Base-by-base conservation (phyloP, 2,329 filamentous ascomycete species). In the Chrysoporthe puriensis region DNA sequence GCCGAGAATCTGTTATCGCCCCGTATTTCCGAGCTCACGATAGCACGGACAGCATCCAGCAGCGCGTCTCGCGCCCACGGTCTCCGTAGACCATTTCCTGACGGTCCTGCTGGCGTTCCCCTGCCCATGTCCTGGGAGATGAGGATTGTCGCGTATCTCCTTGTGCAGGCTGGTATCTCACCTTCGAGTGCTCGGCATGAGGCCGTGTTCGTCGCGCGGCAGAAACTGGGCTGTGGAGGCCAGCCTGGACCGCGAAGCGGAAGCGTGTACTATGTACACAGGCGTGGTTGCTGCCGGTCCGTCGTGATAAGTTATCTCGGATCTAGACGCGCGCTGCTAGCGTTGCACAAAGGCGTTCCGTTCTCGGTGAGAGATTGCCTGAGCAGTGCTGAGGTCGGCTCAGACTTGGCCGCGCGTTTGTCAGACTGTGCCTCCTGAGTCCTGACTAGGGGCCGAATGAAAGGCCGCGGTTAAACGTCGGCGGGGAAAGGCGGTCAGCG, bases 401-500 rank as follows among this genome's bases (percentile, higher is more conserved):
- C 26, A 26, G 26, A 34, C 54, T 9, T 40, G 54, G 54, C 54
- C 54, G 34, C 54, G 32, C 56, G 56, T 40, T 42, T 58, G 56
- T 58, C 13, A 58, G 56, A 58, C 34, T 58, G 34, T 42, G 56
- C 34, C 36, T 58, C 36, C 36, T 58, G 52, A 63, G 18, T 26
- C 26, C 26, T 26, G 26, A 26, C 26, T 26, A 32, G 52, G 62
- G 62, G 52, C 36, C 40, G 21, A 48, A 21, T 52, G 1, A 26
- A 52, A 62, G 32, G 1, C 34, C 43, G 43, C 68, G 68, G 68
- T 52, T 62, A 70, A 65, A 65, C 62, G 44, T 63, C 68, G 68
- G 68, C 66, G 43, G 48, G 36, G 62, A 70, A 68, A 68, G 66
- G 68, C 68, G 68, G 68, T 70, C 68, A 70, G 68, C 62, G 14